Evolutionary conservation across 2,329 filamentous ascomycete genomes (phyloP), one percentile per base, ranked within the genome.

Genomic region (Claviceps arundinis): DNA sequence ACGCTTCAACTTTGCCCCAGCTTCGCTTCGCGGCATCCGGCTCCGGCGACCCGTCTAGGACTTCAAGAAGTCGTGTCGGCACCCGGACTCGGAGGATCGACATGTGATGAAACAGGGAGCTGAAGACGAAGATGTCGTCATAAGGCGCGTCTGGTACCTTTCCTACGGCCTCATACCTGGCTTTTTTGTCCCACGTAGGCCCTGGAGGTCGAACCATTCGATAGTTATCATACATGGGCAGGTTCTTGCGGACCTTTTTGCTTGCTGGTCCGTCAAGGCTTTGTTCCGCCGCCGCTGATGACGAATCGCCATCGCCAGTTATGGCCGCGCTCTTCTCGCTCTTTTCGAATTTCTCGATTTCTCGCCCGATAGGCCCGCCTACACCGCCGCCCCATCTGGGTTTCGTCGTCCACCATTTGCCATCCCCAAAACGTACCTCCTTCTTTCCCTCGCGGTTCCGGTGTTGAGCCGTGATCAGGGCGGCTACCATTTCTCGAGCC

Each of bases 41-140:
- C 37, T 68, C 65, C 3, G 58, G 59, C 4, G 65, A 65, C 1
- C 80, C 80, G 7, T 73, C 74, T 2, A 84, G 57, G 7, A 77
- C 75, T 16, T 71, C 68, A 34, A 84, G 65, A 47, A 83, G 62
- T 24, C 68, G 66, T 30, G 67, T 65, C 1, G 80, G 78, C 17
- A 84, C 78, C n/a, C 79, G 72, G 26, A 81, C 73, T 24, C 81
- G 67, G 53, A 84, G 59, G 47, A 84, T 63, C 26, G 72, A 76
- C 13, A 84, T 56, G 59, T 84, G 81, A 59, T 84, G 81, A 61
- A 82, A 82, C 34, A 84, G 62, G 4, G 72, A 73, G 63, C 77
- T 82, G 42, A 84, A 62, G 42, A 84, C 69, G 56, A 81, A 84
- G 2, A 84, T 67, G 57, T 84, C 80, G 56, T 84, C 81, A 59